Conservation (phyloP, 2,329 filamentous ascomycete genomes). For the Chaetomiaceae sp. region DNA sequence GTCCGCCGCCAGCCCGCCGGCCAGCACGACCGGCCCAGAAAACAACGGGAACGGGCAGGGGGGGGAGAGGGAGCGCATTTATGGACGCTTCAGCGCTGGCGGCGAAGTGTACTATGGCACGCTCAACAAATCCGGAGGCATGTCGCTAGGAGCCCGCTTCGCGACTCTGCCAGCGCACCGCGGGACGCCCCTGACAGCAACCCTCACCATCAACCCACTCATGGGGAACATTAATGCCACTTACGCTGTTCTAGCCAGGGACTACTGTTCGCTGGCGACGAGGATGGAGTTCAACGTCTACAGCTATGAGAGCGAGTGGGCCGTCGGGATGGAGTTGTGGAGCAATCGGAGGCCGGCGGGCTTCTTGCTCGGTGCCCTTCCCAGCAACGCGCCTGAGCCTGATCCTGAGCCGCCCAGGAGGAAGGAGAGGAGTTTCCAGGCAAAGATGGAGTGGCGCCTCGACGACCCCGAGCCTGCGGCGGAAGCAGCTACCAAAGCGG, state of each 20-base stretch:
- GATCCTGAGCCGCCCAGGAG: slow-evolving; percentile 20
- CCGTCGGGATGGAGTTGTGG: slow-evolving; percentile 91
- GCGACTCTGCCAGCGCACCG: slow-evolving; percentile 76
- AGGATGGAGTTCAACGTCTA: slow-evolving; percentile 97
- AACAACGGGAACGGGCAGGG: slow-evolving; percentile 23
- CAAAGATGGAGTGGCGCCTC: slow-evolving; percentile 47
- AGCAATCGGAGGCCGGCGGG: slow-evolving; percentile 52
- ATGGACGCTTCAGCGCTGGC: slow-evolving; percentile 83
- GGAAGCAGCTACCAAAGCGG: not conserved
- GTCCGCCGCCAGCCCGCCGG: slow-evolving; percentile 22
- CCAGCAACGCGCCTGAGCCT: slow-evolving; percentile 22
- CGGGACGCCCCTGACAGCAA: slow-evolving; percentile 89
- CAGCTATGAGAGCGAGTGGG: slow-evolving; percentile 93
- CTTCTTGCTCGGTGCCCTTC: slow-evolving; percentile 33
- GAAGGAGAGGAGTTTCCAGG: slow-evolving; percentile 43
- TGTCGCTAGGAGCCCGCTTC: slow-evolving; percentile 85
- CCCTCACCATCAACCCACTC: slow-evolving; percentile 85
- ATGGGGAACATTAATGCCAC: slow-evolving; percentile 91
- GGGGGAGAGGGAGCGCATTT: slow-evolving; percentile 55
- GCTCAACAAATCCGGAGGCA: slow-evolving; percentile 86
- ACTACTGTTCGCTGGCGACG: slow-evolving; percentile 78
- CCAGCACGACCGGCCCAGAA: slow-evolving; percentile 11
- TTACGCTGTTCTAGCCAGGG: slow-evolving; percentile 85
- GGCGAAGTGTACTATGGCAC: slow-evolving; percentile 95
- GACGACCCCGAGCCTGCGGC: slow-evolving; percentile 34